Percentiles rank a stretch among this genome's conserved stretches.
Evolutionary conservation across 306 rosid genomes (phyloP).

Genomic region (Crotalaria pallida): DNA sequence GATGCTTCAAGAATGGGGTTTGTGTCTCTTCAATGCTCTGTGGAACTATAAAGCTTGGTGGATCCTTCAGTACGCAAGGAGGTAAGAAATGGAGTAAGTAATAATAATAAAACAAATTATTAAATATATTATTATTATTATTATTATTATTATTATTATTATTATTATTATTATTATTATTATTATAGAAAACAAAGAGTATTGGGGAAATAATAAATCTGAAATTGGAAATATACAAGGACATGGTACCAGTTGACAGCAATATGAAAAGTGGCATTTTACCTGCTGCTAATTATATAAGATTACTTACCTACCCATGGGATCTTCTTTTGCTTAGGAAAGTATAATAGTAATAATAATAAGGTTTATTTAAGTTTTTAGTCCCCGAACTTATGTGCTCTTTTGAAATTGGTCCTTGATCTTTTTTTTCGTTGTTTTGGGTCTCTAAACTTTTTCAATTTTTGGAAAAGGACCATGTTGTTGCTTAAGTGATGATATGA

Average conservation of each 20-base stretch:
- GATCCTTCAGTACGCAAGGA: conserved; percentile 11
- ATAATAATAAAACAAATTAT: background rate
- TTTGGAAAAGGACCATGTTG: too few species aligned
- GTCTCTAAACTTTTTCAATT: too few species aligned
- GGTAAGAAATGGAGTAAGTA: background rate
- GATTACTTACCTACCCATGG: conserved; percentile 32
- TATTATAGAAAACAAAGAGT: too few species aligned
- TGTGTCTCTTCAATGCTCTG: background rate
- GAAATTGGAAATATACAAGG: conserved; percentile 26
- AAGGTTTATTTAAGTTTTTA: too few species aligned
- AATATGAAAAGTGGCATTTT: conserved; percentile 12
- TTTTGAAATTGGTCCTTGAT: too few species aligned
- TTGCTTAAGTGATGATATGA: too few species aligned
- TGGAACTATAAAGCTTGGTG: conserved; percentile 15
- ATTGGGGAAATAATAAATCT: background rate
- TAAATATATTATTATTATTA: too few species aligned
- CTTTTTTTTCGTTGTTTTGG: too few species aligned
- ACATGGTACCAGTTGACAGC: conserved; percentile 25
- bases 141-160: too few species aligned
- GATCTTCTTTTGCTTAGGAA: background rate
- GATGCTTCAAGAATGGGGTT: background rate
- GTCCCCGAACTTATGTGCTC: too few species aligned
- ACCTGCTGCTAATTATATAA: background rate
- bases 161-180: too few species aligned
- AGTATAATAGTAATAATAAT: background rate